Base-by-base conservation (phyloP, 208 protist genomes). In the Sergeia podlipaevii region DNA sequence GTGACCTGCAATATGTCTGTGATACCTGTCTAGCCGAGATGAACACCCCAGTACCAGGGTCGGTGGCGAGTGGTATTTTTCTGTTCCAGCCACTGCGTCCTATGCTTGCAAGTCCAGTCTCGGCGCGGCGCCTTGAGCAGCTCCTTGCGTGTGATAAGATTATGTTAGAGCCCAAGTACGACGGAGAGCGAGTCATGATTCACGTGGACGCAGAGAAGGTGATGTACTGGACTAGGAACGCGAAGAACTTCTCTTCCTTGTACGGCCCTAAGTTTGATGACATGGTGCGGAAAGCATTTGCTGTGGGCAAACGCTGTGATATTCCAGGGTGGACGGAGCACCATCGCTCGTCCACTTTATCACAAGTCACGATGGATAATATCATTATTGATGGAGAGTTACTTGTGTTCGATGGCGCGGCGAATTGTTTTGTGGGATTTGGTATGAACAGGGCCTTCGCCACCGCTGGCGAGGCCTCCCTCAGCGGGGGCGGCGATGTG, bases 381-480 rank as follows among this genome's bases (percentile, higher is more conserved):
- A 76, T 63, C 50, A 91, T 91, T 28, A 39, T 88, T n/a, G 83
- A 91, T 36, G 83, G 83, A 15, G 83, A 91, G 61, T 56, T 91
- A 17, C 47, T 87, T 4, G 43, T 87, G 17, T 91, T 69, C 46
- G 63, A 83, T 52, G 15, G 44, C 13, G 17, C 29, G 0, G 33
- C 49, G 17, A 33, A 68, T 8, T 11, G 32, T 7, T 91, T 79
- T 60, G 49, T 61, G 11, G 58, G 70, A 8, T 91, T 91, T 57
- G 79, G 79, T 23, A 23, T 44, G 33, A 82, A 80, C 42, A 47
- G 66, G 32, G 70, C 81, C 21, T 64, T 81, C 28, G 70, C 68
- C 7, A 55, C 43, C 6, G 5, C 3, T n/a, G 41, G 26, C 3
- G 60, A 57, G 4, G 39, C 36, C 18, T 10, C 20, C 32, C 3